Conservation (phyloP, 2,329 filamentous ascomycete species). For the Fusarium sp. region DNA sequence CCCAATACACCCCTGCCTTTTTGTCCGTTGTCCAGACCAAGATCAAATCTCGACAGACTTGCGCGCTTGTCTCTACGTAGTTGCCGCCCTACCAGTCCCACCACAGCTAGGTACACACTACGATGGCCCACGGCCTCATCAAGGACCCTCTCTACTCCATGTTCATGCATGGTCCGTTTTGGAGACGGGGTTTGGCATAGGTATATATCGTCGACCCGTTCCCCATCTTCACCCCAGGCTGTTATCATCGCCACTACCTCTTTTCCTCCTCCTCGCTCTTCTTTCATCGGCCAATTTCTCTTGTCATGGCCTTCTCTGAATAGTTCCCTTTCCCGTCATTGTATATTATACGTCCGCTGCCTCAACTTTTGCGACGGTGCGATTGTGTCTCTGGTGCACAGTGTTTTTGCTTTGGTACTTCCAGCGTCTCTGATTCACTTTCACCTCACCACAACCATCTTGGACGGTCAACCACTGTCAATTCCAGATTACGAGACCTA, state of each 20-base stretch:
- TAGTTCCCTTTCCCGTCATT: conserved; percentile 47
- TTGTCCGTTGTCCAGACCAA: conserved; percentile 50
- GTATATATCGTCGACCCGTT: conserved; percentile 64
- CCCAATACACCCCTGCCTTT: conserved; percentile 50
- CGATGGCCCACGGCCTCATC: conserved; percentile 44
- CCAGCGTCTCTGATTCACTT: conserved; percentile 48
- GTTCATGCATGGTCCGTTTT: conserved; percentile 55
- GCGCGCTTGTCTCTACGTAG: conserved; percentile 50
- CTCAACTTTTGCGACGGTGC: conserved; percentile 40
- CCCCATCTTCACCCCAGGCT: conserved; percentile 52
- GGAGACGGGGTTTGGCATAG: conserved; percentile 45
- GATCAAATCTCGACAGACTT: conserved; percentile 50
- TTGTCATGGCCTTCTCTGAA: conserved; percentile 48
- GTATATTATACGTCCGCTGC: conserved; percentile 46
- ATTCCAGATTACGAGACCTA: conserved; percentile 38
- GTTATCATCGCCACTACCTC: conserved; percentile 48
- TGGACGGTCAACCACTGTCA: conserved; percentile 43
- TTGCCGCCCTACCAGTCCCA: conserved; percentile 48
- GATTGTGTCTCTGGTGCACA: conserved; percentile 48
- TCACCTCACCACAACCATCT: conserved; percentile 33
- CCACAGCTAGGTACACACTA: conserved; percentile 45
- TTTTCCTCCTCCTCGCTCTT: conserved; percentile 46
- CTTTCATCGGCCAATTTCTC: conserved; percentile 44
- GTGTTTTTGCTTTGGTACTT: conserved; percentile 47
- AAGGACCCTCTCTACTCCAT: conserved; percentile 56